Percentiles rank a stretch among this genome's conserved stretches.
phyloP scores from a whole-genome alignment of 2,329 filamentous ascomycete species.

The Colletotrichum somersetense region DNA sequence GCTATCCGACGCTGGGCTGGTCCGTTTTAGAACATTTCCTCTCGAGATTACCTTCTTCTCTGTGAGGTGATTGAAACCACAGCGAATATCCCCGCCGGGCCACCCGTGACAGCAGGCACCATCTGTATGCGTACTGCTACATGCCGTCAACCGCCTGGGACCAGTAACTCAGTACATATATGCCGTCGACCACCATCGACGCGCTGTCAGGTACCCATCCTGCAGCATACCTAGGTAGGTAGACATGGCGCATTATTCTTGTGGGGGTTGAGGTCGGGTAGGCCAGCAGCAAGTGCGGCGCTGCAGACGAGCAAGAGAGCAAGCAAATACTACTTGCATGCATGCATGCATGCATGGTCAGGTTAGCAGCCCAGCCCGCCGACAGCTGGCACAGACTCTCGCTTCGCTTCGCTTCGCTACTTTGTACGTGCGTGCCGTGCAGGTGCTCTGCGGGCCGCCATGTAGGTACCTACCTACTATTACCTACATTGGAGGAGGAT shows the following conservation, averaged over 20 bases:
- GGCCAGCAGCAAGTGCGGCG: slow-evolving; percentile 2
- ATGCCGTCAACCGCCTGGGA: no score
- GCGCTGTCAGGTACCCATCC: slow-evolving; percentile 10
- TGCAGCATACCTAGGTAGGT: no score
- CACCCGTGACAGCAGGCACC: not conserved
- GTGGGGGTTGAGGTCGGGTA: not conserved
- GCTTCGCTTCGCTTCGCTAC: slow-evolving; percentile 17
- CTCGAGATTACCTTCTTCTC: slow-evolving; percentile 7
- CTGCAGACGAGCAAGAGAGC: not conserved
- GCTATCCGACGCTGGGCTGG: slow-evolving; percentile 20
- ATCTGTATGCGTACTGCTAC: no score
- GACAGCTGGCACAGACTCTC: slow-evolving; percentile 20
- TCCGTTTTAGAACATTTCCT: slow-evolving; percentile 31
- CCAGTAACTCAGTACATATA: not conserved
- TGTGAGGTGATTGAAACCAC: slow-evolving; percentile 14
- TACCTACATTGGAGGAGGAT: not conserved
- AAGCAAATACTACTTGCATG: not conserved
- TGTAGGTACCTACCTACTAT: not conserved
- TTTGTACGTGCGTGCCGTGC: not conserved
- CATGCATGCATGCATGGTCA: not conserved
- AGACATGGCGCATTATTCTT: not conserved
- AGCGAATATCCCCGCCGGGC: slow-evolving; percentile 25
- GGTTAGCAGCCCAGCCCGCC: not conserved
- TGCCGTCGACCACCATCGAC: not conserved
- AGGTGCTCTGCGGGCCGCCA: slow-evolving; percentile 5